Evolutionary conservation across 2,329 filamentous ascomycete species (phyloP).

Genomic region (Emmonsiellopsis sp.): DNA sequence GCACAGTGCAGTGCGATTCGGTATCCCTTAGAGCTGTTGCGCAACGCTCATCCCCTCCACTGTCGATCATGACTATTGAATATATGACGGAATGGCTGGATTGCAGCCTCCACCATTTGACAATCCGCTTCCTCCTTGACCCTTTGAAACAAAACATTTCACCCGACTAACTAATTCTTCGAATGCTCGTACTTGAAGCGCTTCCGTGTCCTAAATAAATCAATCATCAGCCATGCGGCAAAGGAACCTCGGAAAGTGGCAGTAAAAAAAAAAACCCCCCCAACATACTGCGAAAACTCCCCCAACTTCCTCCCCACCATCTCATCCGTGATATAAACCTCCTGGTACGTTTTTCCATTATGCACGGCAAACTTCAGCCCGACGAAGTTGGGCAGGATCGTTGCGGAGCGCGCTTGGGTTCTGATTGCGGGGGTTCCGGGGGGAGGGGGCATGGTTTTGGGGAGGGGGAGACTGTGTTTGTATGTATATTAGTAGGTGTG

Average conservation of each 20-base stretch:
- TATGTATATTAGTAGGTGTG: background rate
- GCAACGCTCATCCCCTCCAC: no score
- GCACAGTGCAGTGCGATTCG: no score
- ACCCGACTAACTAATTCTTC: slow-evolving; percentile 44
- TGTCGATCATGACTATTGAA: no score
- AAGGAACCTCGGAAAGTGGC: background rate
- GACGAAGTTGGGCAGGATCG: slow-evolving; percentile 86
- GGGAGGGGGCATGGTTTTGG: slow-evolving; percentile 41
- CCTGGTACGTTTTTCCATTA: slow-evolving; percentile 80
- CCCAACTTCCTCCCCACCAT: slow-evolving; percentile 96
- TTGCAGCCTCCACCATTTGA: no score
- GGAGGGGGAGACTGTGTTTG: slow-evolving; percentile 30
- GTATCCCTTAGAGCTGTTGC: no score
- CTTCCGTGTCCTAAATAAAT: slow-evolving; percentile 51
- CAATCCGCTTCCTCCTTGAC: no score
- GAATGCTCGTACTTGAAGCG: slow-evolving; percentile 59
- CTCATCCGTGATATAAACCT: slow-evolving; percentile 78
- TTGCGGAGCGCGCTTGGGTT: slow-evolving; percentile 79
- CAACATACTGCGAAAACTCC: slow-evolving; percentile 76
- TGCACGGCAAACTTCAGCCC: slow-evolving; percentile 83
- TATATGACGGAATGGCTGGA: no score
- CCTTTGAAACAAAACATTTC: background rate
- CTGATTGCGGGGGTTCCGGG: slow-evolving; percentile 63
- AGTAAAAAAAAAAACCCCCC: background rate
- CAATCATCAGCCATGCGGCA: no score